phyloP scores from a whole-genome alignment of 495 filamentous ascomycete genomes.

The Podospora comata region DNA sequence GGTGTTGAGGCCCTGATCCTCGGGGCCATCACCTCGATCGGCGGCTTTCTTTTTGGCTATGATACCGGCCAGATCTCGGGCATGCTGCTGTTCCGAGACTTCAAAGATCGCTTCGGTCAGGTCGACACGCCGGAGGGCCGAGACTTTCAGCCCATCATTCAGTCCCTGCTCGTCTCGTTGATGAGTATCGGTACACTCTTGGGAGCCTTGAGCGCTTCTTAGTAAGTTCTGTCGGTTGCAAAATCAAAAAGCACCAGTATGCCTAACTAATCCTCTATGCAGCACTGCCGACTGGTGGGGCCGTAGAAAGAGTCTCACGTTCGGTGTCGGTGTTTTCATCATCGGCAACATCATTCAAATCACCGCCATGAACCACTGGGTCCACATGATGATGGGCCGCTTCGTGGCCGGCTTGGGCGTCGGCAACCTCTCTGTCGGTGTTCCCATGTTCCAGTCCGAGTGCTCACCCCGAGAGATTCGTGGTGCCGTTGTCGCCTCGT shows the following conservation, averaged over 20 bases:
- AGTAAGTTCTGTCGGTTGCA: conserved; percentile 16
- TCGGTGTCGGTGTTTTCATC: conserved; percentile 39
- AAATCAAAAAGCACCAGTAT: not conserved
- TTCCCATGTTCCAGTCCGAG: conserved; percentile 61
- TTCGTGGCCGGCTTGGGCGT: conserved; percentile 63
- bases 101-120: conserved; percentile 44
- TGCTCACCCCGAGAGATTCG: conserved; percentile 56
- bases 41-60: conserved; percentile 74
- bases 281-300: conserved; percentile 40
- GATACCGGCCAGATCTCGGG: conserved; percentile 61
- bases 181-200: conserved; percentile 46
- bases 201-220: conserved; percentile 38
- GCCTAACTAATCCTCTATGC: not conserved
- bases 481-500: conserved; percentile 57
- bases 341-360: conserved; percentile 55
- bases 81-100: conserved; percentile 60
- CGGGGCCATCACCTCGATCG: conserved; percentile 53
- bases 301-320: conserved; percentile 37
- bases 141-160: conserved; percentile 34
- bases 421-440: conserved; percentile 60
- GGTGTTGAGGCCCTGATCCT: conserved; percentile 37
- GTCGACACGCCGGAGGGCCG: conserved; percentile 24
- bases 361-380: conserved; percentile 47
- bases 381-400: conserved; percentile 50
- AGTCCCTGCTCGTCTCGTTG: conserved; percentile 44